Conservation (phyloP, 140 eudicot genomes). For the Oenanthe javanica region DNA sequence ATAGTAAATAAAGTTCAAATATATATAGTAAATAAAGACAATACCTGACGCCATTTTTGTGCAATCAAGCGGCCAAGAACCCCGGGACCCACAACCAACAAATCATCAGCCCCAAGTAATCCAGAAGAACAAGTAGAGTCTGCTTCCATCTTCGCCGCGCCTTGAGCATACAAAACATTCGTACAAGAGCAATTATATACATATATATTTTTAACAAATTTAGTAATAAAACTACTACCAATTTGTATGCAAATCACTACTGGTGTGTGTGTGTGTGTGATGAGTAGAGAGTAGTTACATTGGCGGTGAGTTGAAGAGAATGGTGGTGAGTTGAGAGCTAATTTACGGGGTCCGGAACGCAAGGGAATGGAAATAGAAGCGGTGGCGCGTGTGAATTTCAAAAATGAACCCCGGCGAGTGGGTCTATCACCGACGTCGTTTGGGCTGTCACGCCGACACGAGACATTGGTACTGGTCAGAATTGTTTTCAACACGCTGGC, state of each 20-base stretch:
- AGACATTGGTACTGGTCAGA: background rate
- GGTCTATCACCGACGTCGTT: background rate
- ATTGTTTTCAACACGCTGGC: no score
- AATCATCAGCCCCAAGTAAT: constrained; percentile 58
- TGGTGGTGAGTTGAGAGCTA: constrained; percentile 10
- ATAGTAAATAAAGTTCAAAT: background rate
- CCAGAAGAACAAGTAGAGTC: constrained; percentile 29
- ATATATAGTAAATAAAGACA: background rate
- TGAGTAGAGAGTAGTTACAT: constrained; percentile 19
- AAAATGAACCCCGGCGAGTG: no score
- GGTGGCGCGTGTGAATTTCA: background rate
- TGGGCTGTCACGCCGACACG: background rate
- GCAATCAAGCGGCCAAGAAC: constrained; percentile 89
- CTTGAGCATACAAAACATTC: constrained; percentile 26
- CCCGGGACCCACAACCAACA: constrained; percentile 95
- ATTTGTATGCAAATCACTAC: no score
- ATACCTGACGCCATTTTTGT: constrained; percentile 69
- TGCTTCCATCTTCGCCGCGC: constrained; percentile 38
- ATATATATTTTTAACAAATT: no score
- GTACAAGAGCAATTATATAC: background rate
- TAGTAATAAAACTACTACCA: no score
- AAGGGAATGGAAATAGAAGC: background rate
- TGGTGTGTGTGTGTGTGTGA: no score
- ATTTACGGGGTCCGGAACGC: constrained; percentile 13
- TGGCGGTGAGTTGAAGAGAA: constrained; percentile 34